Conservation (phyloP, 1,284 basidiomycete genomes). For the Sporisorium graminicola region DNA sequence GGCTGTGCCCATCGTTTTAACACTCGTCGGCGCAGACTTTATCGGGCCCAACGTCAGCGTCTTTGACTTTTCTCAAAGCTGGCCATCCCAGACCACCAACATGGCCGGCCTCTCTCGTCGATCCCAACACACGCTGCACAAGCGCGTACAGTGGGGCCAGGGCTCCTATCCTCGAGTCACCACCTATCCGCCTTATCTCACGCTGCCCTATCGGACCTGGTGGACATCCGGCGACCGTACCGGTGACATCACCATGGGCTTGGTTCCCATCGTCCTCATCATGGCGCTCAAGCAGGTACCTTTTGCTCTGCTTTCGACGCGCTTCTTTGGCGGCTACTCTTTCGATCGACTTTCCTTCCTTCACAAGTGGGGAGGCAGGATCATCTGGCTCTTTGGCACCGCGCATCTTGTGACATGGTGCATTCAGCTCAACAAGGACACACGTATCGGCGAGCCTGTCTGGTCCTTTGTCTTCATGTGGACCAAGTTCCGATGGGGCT, state of each 20-base stretch:
- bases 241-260: constrained; percentile 82
- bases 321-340: constrained; percentile 78
- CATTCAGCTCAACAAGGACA: constrained; percentile 75
- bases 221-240: constrained; percentile 83
- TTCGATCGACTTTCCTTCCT: constrained; percentile 82
- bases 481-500: constrained; percentile 80
- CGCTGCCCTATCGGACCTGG: constrained; percentile 78
- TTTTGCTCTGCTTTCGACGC: constrained; percentile 82
- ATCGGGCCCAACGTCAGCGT: constrained; percentile 74
- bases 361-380: constrained; percentile 80
- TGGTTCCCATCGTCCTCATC: constrained; percentile 81
- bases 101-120: constrained; percentile 39
- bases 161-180: constrained; percentile 57
- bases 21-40: constrained; percentile 80
- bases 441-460: constrained; percentile 74
- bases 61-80: constrained; percentile 60
- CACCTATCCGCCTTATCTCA: constrained; percentile 72
- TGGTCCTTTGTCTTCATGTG: constrained; percentile 79
- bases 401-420: constrained; percentile 82
- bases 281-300: constrained; percentile 85
- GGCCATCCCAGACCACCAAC: constrained; percentile 43
- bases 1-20: constrained; percentile 59
- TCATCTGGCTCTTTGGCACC: constrained; percentile 80
- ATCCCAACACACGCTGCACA: constrained; percentile 18
- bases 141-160: constrained; percentile 60